phyloP scores from a whole-genome alignment of 176 grass and related monocot species.

The Musa schizocarpa region DNA sequence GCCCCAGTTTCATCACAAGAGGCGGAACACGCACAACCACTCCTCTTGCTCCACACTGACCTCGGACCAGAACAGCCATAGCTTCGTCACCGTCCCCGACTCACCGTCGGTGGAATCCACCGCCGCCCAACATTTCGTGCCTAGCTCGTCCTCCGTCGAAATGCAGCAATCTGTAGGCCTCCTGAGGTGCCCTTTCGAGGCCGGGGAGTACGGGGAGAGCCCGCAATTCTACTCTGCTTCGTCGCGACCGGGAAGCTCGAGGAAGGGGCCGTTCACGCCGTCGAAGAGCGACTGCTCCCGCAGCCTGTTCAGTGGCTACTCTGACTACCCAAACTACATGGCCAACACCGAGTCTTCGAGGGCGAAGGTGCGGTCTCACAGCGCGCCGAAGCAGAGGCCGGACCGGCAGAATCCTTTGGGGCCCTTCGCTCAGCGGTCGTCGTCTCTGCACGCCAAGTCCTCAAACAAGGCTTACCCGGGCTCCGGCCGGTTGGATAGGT shows the following conservation, averaged over 20 bases:
- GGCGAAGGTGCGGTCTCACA: conserved; percentile 75
- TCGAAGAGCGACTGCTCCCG: conserved; percentile 70
- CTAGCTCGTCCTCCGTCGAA: conserved; percentile 49
- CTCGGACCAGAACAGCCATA: conserved; percentile 52
- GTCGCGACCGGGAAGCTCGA: conserved; percentile 51
- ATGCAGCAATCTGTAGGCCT: conserved; percentile 46
- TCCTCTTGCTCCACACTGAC: conserved; percentile 68
- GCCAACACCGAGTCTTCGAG: conserved; percentile 83
- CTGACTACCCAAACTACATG: conserved; percentile 89
- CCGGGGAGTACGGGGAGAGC: conserved; percentile 60
- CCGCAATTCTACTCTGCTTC: conserved; percentile 74
- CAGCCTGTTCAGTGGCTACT: conserved; percentile 56
- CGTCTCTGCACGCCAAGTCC: conserved; percentile 40
- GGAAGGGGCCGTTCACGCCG: conserved; percentile 49
- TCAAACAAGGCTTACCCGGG: conserved; percentile 67
- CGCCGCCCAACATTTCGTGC: conserved; percentile 43
- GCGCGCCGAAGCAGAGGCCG: conserved; percentile 65
- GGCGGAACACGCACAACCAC: conserved; percentile 20
- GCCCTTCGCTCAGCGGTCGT: not conserved
- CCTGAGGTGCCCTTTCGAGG: conserved; percentile 29
- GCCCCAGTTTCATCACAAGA: conserved; percentile 43
- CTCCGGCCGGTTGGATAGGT: conserved; percentile 57
- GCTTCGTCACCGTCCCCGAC: conserved; percentile 52
- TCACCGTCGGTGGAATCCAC: conserved; percentile 67
- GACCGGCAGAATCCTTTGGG: conserved; percentile 34